Base-by-base conservation (phyloP, 169 alveolate genomes). In the Plasmodium coatneyi region DNA sequence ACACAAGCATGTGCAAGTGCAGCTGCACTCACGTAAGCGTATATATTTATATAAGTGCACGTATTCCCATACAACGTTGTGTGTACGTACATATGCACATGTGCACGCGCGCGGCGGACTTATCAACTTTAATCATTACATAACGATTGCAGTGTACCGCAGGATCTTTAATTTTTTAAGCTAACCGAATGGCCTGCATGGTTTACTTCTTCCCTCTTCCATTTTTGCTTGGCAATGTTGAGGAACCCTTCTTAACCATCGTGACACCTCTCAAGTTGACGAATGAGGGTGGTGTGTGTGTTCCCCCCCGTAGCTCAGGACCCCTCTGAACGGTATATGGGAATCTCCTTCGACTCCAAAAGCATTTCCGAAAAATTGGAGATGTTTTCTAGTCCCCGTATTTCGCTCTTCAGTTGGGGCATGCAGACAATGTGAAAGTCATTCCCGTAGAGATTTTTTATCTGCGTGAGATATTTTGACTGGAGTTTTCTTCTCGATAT, bases 341-440 rank as follows among this genome's bases (percentile, higher is more conserved):
- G 97, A n/a, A 96, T 83, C 2, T 96, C 96, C 41, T 90, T 93
- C 66, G 95, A 96, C 49, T 93, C 80, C 92, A 96, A n/a, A 34
- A 96, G 95, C 92, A 49, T 71, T 60, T 96, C 92, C 9, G 97
- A 92, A 36, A 96, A 96, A 49, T 56, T 93, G 43, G 94, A 46
- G 25, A 96, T 92, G 9, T 96, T 93, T n/a, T 93, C 96, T 46
- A 93, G 70, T 5, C 97, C 97, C 70, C 99, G 95, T 56, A 98
- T 98, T 97, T 98, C 99, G 80, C 97, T 97, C 70, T 98, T 97
- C 92, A 97, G 93, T 71, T 97, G 97, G 36, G 98, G 99, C 82
- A 97, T 96, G 43, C 95, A 96, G 80, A 92, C 97, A 72, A 99
- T 98, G 96, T 99, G 99, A 95, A 99, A 98, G 87, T 99, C 99